A percentile compares a stretch with the other conserved stretches of the same genome.
phyloP scores from a whole-genome alignment of 2,329 filamentous ascomycete genomes.

The Cordyceps pruinosa region DNA sequence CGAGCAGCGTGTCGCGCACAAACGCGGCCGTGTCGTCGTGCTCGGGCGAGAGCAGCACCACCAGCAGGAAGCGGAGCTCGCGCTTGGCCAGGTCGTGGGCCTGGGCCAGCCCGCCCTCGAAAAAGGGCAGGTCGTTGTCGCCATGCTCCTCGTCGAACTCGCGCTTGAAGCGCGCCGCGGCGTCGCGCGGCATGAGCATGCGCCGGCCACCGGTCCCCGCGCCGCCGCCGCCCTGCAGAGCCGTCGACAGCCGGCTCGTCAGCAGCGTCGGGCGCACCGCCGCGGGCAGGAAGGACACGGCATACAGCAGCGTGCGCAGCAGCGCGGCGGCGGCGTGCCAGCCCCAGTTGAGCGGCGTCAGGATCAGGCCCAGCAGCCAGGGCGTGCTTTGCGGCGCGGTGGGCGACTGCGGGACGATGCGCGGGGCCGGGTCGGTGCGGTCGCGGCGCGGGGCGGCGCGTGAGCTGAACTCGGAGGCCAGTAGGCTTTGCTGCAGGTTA shows the following conservation, averaged over 20 bases:
- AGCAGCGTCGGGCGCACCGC: slow-evolving; percentile 48
- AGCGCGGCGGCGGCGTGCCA: slow-evolving; percentile 64
- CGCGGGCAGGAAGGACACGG: slow-evolving; percentile 75
- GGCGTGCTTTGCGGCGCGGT: slow-evolving; percentile 63
- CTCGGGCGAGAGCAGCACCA: slow-evolving; percentile 82
- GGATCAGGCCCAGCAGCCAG: slow-evolving; percentile 68
- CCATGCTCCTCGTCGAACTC: slow-evolving; percentile 96
- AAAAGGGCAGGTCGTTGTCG: slow-evolving; percentile 62
- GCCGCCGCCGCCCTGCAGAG: slow-evolving; percentile 55
- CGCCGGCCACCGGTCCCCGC: slow-evolving; percentile 61
- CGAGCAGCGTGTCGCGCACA: slow-evolving; percentile 72
- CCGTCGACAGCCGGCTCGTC: slow-evolving; percentile 45
- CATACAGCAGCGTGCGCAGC: slow-evolving; percentile 66
- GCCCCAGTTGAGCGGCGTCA: slow-evolving; percentile 73
- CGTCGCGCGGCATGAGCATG: slow-evolving; percentile 76
- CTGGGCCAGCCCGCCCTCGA: slow-evolving; percentile 85
- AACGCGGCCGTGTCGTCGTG: slow-evolving; percentile 87
- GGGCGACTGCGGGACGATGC: slow-evolving; percentile 73
- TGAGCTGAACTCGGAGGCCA: slow-evolving; percentile 23
- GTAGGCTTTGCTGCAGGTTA: slow-evolving; percentile 60
- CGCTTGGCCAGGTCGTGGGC: slow-evolving; percentile 84
- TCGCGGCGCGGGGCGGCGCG: slow-evolving; percentile 22
- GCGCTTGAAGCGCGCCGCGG: slow-evolving; percentile 77
- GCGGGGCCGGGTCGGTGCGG: slow-evolving; percentile 62
- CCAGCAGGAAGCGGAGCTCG: slow-evolving; percentile 85